Conservation (phyloP, 73 alveolate species). For the Paramecium sonneborni region DNA sequence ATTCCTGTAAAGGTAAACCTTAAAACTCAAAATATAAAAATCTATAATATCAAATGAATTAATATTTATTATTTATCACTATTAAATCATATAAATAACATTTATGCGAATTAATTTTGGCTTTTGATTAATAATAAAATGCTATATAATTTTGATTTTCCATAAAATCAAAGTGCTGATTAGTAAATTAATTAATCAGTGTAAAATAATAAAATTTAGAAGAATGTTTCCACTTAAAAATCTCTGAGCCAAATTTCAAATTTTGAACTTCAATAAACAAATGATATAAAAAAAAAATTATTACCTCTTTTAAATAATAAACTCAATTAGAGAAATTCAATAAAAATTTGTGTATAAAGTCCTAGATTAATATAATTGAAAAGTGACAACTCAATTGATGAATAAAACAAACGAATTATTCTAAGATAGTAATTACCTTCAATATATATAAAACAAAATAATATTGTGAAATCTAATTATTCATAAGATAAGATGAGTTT, state of each 20-base stretch:
- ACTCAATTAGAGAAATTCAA: not conserved
- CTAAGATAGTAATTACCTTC: not conserved
- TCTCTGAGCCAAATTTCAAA: not conserved
- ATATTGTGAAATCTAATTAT: not conserved
- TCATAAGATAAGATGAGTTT: not conserved
- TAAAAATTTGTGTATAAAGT: not conserved
- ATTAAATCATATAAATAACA: not conserved
- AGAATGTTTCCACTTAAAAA: not conserved
- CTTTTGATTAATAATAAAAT: not conserved
- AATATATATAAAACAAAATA: not conserved
- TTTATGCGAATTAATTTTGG: not conserved
- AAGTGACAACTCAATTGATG: not conserved
- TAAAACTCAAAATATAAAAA: not conserved
- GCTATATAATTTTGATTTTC: slow-evolving; percentile 3
- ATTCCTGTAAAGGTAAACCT: not conserved
- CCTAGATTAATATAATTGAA: not conserved
- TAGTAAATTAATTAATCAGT: not conserved
- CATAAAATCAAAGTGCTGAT: not conserved
- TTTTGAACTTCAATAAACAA: not conserved
- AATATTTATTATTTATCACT: not conserved
- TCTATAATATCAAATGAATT: slow-evolving; percentile 25
- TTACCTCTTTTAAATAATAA: not conserved
- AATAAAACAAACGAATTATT: not conserved
- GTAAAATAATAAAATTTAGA: not conserved
- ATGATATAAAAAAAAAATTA: not conserved